Evolutionary conservation across 805 yeast genomes (phyloP).

Genomic region (Candida schatavii): DNA sequence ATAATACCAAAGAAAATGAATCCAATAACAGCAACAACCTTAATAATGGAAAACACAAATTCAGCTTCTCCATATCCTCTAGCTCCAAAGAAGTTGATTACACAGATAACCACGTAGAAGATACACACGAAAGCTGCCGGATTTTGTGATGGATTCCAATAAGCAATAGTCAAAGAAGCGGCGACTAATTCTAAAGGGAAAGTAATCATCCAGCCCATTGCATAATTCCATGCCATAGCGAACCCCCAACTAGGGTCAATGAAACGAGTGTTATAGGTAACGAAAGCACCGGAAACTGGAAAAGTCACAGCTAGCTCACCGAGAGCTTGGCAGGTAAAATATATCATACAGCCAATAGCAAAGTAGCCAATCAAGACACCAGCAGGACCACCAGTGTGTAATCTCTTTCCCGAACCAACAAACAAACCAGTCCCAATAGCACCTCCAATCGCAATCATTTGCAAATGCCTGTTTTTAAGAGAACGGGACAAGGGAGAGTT

Average conservation of each 20-base stretch:
- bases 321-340: slow-evolving; percentile 56
- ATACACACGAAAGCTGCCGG: slow-evolving; percentile 60
- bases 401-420: slow-evolving; percentile 60
- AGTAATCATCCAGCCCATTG: slow-evolving; percentile 32
- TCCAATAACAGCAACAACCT: slow-evolving; percentile 57
- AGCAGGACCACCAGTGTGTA: slow-evolving; percentile 62
- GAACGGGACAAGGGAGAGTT: slow-evolving; percentile 56
- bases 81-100: slow-evolving; percentile 52
- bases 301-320: slow-evolving; percentile 60
- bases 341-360: slow-evolving; percentile 56
- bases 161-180: slow-evolving; percentile 51
- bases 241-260: slow-evolving; percentile 62
- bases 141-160: slow-evolving; percentile 51
- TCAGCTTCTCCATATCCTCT: slow-evolving; percentile 60
- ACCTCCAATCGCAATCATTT: slow-evolving; percentile 68
- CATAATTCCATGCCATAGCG: slow-evolving; percentile 42
- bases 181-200: slow-evolving; percentile 59
- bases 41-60: slow-evolving; percentile 55
- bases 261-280: slow-evolving; percentile 59
- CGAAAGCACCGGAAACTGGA: slow-evolving; percentile 64
- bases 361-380: slow-evolving; percentile 56
- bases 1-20: slow-evolving; percentile 60
- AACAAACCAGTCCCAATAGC: slow-evolving; percentile 69
- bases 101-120: slow-evolving; percentile 44
- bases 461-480: slow-evolving; percentile 56